Conservation (phyloP, 2,329 filamentous ascomycete species). For the Alternaria gansuensis region DNA sequence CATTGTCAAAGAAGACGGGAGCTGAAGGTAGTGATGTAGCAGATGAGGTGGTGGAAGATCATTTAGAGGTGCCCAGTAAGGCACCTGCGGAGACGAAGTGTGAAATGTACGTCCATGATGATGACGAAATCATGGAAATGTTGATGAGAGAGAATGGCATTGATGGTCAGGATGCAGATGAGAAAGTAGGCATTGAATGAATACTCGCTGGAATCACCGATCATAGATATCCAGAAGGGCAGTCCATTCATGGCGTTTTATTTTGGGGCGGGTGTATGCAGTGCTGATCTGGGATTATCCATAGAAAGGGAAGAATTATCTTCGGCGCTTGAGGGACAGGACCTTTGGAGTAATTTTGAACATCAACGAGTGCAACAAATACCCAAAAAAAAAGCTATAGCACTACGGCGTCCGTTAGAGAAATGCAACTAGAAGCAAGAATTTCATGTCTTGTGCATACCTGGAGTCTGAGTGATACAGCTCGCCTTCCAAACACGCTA, state of each 20-base stretch:
- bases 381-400: accelerated
- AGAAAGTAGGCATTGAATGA: neutral
- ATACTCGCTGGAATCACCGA: neutral
- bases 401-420: neutral
- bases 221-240: no score
- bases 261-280: neutral
- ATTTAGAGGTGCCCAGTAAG: slow-evolving; percentile 15
- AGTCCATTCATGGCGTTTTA: neutral
- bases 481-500: slow-evolving; percentile 18
- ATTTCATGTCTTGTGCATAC: neutral
- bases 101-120: slow-evolving; percentile 12
- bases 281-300: neutral
- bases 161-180: neutral
- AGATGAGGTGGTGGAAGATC: neutral
- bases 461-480: neutral
- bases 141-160: slow-evolving; percentile 22
- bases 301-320: neutral
- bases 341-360: neutral
- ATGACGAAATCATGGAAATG: slow-evolving; percentile 20
- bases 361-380: neutral
- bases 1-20: neutral
- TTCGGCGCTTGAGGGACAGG: neutral
- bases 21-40: neutral
- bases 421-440: neutral
- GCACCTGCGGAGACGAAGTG: neutral